Conservation (phyloP, 345 rosid genomes). For the Populus tremula region DNA sequence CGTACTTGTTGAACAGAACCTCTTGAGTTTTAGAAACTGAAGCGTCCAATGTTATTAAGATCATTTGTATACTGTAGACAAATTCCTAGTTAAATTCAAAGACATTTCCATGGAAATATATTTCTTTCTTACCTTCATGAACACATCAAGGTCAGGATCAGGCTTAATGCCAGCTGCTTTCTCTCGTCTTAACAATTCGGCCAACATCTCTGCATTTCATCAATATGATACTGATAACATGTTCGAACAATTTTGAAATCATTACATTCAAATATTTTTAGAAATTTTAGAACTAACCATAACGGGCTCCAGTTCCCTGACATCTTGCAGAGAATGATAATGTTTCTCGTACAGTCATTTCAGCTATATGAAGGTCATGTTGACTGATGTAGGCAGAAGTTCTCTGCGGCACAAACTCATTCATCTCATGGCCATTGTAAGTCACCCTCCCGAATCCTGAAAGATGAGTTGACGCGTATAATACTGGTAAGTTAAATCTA, state of each 20-base stretch:
- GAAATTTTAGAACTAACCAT: constrained; percentile 31
- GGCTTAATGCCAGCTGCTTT: constrained; percentile 66
- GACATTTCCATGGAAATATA: too few relatives aligned
- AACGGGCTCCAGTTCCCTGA: constrained; percentile 50
- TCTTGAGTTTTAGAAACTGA: too few relatives aligned
- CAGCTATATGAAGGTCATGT: constrained; percentile 51
- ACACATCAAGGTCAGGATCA: constrained; percentile 68
- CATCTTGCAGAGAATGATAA: constrained; percentile 72
- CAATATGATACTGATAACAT: too few relatives aligned
- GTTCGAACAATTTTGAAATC: neutral
- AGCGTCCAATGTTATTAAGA: too few relatives aligned
- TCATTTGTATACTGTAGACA: too few relatives aligned
- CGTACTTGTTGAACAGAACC: too few relatives aligned
- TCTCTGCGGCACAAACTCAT: constrained; percentile 63
- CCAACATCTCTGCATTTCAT: constrained; percentile 45
- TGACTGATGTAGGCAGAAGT: constrained; percentile 61
- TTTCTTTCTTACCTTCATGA: constrained; percentile 67
- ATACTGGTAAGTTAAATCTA: too few relatives aligned
- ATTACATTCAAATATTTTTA: neutral
- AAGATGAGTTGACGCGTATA: neutral
- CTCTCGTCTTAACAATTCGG: constrained; percentile 63
- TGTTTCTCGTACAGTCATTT: constrained; percentile 74
- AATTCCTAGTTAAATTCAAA: too few relatives aligned
- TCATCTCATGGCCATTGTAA: constrained; percentile 49
- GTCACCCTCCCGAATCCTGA: constrained; percentile 51